Percentiles rank a stretch among this genome's conserved stretches.
These are phyloP conservation scores for Penicillium expansum DNA, from an alignment of 2,329 filamentous ascomycete genomes.

Conservation along the genomic window DNA sequence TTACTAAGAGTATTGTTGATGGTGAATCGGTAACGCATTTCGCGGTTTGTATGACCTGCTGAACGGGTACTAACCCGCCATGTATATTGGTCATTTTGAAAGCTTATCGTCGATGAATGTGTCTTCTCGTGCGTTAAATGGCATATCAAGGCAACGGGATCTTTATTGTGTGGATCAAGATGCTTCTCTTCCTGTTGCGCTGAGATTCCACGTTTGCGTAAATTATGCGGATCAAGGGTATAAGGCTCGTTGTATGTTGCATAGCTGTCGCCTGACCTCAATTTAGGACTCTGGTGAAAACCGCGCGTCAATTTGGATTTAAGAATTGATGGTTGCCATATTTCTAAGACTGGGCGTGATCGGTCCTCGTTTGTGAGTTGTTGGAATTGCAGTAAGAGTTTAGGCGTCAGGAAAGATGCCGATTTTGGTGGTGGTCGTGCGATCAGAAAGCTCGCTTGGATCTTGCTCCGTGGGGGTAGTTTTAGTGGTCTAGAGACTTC, in stretches of 20 bases:
- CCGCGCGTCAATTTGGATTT: background rate
- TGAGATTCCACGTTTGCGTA: background rate
- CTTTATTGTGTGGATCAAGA: background rate
- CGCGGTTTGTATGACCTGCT: background rate
- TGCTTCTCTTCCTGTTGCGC: background rate
- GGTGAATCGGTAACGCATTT: background rate
- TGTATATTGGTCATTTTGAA: background rate
- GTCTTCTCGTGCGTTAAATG: background rate
- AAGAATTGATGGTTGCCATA: background rate
- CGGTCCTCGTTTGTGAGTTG: background rate
- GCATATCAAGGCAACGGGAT: background rate
- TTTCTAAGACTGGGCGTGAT: background rate
- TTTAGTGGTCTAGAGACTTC: background rate
- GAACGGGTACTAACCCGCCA: background rate
- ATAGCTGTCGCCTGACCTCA: background rate
- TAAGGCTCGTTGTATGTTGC: background rate
- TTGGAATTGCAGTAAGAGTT: background rate
- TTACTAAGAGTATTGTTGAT: background rate
- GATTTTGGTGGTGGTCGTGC: background rate
- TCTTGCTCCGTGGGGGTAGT: background rate
- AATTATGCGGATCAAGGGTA: background rate
- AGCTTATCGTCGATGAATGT: background rate
- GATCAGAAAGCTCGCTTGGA: background rate
- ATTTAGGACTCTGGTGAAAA: background rate
- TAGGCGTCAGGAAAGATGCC: background rate